phyloP scores from a whole-genome alignment of 176 grass and related monocot species.

The Poa annua region DNA sequence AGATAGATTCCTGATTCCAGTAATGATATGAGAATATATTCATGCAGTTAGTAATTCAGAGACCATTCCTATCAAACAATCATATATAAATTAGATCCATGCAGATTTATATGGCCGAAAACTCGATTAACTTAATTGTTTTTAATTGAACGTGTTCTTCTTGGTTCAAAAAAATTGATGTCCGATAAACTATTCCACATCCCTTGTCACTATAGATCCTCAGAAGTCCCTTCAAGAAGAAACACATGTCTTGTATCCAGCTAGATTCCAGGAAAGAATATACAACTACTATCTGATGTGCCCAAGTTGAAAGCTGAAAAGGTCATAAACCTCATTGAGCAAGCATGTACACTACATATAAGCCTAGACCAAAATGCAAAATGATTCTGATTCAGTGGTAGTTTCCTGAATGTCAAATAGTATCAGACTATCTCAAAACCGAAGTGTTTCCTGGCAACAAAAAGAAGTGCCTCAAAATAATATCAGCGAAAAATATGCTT shows the following conservation, averaged over 20 bases:
- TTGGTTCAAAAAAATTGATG: too few relatives aligned
- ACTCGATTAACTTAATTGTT: neutral
- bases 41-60: conserved; percentile 1
- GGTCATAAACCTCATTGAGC: neutral
- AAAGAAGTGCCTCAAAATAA: neutral
- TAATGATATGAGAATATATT: neutral
- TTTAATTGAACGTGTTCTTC: too few relatives aligned
- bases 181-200: neutral
- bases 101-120: neutral
- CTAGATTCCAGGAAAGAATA: neutral
- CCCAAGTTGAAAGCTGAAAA: neutral
- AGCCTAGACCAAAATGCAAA: neutral
- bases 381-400: neutral
- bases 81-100: neutral
- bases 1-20: neutral
- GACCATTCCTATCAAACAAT: neutral
- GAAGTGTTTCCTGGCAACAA: neutral
- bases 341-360: neutral
- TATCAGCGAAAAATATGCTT: conserved; percentile 35
- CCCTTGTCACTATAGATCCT: neutral
- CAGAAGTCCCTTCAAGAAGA: neutral
- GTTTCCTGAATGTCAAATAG: conserved; percentile 3
- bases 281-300: neutral
- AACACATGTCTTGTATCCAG: neutral
- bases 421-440: neutral